Conservation (phyloP, 768 basidiomycete species). For the Panus rudis region DNA sequence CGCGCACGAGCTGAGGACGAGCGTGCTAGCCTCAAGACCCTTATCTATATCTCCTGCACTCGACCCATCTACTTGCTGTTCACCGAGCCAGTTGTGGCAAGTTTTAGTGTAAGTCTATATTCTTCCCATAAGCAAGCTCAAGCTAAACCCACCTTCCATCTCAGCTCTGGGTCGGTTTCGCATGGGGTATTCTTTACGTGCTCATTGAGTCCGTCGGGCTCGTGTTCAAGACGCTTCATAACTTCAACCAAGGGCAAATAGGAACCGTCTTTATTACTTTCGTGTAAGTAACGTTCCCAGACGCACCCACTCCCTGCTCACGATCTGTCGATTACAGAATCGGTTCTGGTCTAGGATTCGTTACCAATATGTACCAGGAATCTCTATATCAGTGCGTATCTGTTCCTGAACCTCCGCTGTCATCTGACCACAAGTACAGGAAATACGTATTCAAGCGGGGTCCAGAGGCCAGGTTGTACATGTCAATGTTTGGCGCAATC, state of each 20-base stretch:
- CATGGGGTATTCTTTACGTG: conserved; percentile 71
- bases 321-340: conserved; percentile 32
- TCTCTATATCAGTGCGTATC: conserved; percentile 21
- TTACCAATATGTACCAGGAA: conserved; percentile 26
- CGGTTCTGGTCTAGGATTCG: conserved; percentile 30
- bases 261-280: conserved; percentile 57
- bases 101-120: conserved; percentile 52
- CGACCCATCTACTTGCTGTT: conserved; percentile 59
- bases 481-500: conserved; percentile 47
- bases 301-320: not conserved
- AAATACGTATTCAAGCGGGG: conserved; percentile 24
- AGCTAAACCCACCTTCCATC: not conserved
- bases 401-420: not conserved
- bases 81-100: conserved; percentile 69
- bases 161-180: conserved; percentile 67
- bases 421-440: conserved; percentile 9
- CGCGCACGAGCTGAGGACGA: conserved; percentile 60
- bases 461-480: conserved; percentile 56
- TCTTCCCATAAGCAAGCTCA: not conserved
- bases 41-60: conserved; percentile 66
- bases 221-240: conserved; percentile 49
- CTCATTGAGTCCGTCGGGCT: conserved; percentile 50
- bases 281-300: conserved; percentile 30
- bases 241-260: conserved; percentile 50
- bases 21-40: conserved; percentile 40